Percentiles rank a stretch among this genome's conserved stretches.
Evolutionary conservation across 768 basidiomycete genomes (phyloP).

Genomic region (Tulasnella sp.): DNA sequence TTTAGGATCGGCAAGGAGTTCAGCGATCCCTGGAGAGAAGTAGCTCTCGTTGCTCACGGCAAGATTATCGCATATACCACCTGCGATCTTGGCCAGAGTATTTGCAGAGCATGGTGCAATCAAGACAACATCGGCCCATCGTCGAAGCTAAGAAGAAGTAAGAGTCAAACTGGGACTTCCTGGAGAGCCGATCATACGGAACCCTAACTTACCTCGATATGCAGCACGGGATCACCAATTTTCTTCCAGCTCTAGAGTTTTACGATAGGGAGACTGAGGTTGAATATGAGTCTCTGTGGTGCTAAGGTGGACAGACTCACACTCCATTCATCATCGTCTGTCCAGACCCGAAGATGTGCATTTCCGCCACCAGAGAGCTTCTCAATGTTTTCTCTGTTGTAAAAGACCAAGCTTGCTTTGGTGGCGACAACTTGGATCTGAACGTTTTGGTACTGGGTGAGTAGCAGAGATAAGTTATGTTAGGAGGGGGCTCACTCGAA

Average conservation of each 20-base stretch:
- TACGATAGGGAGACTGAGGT: background rate
- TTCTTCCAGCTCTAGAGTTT: constrained; percentile 47
- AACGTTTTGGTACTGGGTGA: constrained; percentile 54
- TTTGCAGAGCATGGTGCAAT: constrained; percentile 97
- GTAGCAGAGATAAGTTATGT: background rate
- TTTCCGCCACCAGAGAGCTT: background rate
- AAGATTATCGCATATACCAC: constrained; percentile 83
- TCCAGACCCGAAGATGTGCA: constrained; percentile 56
- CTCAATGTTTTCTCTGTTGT: constrained; percentile 40
- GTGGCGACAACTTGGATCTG: constrained; percentile 78
- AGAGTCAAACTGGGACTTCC: background rate
- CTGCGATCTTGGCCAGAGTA: constrained; percentile 84
- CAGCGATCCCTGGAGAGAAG: constrained; percentile 38
- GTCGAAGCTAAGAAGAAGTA: constrained; percentile 25
- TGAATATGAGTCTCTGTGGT: background rate
- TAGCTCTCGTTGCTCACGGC: constrained; percentile 50
- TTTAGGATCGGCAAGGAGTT: background rate
- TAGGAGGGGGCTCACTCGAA: background rate
- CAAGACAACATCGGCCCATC: constrained; percentile 92
- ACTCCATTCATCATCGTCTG: constrained; percentile 85
- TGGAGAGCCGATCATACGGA: background rate
- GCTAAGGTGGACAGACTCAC: constrained; percentile 37
- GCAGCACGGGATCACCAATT: constrained; percentile 85
- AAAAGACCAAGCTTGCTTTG: constrained; percentile 68
- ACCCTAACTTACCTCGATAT: constrained; percentile 78